Evolutionary conservation across 208 protist genomes (phyloP).

Genomic region (Crithidia expoeki): DNA sequence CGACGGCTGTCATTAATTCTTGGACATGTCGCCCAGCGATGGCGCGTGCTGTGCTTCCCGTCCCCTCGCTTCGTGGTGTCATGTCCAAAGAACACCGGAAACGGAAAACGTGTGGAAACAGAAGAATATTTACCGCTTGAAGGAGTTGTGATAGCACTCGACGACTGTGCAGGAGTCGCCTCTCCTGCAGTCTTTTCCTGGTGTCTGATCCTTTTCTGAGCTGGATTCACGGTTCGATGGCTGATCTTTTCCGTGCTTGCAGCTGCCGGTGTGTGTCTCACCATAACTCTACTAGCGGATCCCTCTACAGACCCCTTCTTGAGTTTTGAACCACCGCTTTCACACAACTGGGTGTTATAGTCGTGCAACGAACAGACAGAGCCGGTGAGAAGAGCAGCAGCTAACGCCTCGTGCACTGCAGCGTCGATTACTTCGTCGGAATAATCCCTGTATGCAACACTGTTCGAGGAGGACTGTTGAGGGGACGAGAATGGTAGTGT

Average conservation of each 20-base stretch:
- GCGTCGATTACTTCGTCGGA: neutral
- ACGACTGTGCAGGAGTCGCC: too few species aligned
- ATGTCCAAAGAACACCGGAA: neutral
- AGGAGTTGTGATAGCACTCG: neutral
- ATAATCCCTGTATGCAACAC: neutral
- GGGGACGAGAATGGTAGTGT: neutral
- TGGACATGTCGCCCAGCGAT: too few species aligned
- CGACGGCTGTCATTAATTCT: too few species aligned
- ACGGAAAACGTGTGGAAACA: conserved; percentile 1
- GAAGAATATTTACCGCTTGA: too few species aligned
- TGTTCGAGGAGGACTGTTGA: neutral
- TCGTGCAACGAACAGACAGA: conserved; percentile 32
- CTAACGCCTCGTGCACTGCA: neutral
- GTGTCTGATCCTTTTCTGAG: too few species aligned
- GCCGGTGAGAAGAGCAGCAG: conserved; percentile 2
- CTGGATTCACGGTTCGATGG: neutral
- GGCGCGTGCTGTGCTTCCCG: too few species aligned
- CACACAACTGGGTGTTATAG: conserved; percentile 4
- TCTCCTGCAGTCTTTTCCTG: too few species aligned
- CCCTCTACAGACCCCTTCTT: too few species aligned
- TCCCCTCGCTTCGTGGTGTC: neutral
- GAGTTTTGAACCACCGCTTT: too few species aligned
- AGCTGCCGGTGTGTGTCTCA: too few species aligned
- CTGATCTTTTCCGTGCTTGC: too few species aligned
- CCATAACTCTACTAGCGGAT: too few species aligned